Evolutionary conservation across 306 rosid species (phyloP), one percentile per base, ranked within the genome.

Genomic region (Dalbergia oliveri): DNA sequence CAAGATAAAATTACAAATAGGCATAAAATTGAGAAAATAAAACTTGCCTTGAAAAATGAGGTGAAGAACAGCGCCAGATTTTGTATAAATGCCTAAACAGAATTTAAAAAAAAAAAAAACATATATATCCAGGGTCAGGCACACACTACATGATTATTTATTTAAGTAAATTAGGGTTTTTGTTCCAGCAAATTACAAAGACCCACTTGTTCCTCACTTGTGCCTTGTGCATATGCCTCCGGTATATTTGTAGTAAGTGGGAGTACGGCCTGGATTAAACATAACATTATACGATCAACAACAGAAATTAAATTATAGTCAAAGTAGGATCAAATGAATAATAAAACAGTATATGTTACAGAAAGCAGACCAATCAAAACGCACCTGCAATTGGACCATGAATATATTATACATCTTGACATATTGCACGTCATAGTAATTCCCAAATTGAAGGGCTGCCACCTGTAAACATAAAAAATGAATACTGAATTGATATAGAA

Each of bases 31-130:
- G 11, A 63, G 54, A 43, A 77, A 56, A 69, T 50, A 72, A 80
- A 39, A 41, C 82, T 86, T 83, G 69, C 99, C 97, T 93, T 93
- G 88, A 31, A 89, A 80, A 93, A 93, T 19, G 99, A 91, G 73
- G 99, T 96, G 89, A 96, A 93, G 84, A 93, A 93, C 72, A 96
- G 85, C 14, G 97, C 99, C 86, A 96, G 83, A 70, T 96, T 96
- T 88, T 96, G 99, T 75, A 93, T 93, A 85, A 93, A 96, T 61
- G 90, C 97, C 99, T 96, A 54, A 66, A 50, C 66, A 75, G 53
- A 26, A 26, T 26, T n/a, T n/a, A n/a, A 26, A 18, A 1, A 61
- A n/a, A 57, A 21, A 69, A 54, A 15, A 26, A 75, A 7, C 31
- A 26, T 1, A 26, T 1, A 26, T 26, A 26, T 26, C 26, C 43